These are phyloP conservation scores for Tricholoma furcatifolium DNA, from an alignment of 768 basidiomycete species.

Conservation along the genomic window DNA sequence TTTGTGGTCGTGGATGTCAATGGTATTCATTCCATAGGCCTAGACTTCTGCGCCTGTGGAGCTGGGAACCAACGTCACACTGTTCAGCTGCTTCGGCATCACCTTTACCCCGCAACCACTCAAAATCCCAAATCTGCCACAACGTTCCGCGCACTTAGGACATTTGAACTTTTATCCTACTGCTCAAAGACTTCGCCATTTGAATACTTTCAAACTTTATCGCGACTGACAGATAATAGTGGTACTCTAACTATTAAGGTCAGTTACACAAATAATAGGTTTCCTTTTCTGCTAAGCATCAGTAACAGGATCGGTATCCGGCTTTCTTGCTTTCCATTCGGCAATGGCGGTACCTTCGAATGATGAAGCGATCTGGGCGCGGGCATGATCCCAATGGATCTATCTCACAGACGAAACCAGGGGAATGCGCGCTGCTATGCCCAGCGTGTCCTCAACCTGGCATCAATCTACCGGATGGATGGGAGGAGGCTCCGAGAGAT, in stretches of 20 bases:
- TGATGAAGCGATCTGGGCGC: too few species aligned
- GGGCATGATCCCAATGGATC: conserved; percentile 13
- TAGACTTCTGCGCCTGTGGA: conserved; percentile 8
- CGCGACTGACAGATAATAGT: neutral
- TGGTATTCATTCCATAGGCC: too few species aligned
- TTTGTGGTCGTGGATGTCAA: too few species aligned
- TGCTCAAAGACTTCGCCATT: too few species aligned
- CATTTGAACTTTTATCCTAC: too few species aligned
- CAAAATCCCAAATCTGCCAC: conserved; percentile 5
- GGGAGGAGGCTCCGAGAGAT: too few species aligned
- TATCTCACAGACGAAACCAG: conserved; percentile 9
- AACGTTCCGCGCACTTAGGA: too few species aligned
- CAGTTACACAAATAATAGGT: too few species aligned
- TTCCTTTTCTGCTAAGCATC: too few species aligned
- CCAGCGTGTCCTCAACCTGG: conserved; percentile 28
- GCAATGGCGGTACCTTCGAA: too few species aligned
- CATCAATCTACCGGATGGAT: conserved; percentile 22
- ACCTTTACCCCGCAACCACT: conserved; percentile 3
- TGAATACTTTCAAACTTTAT: too few species aligned
- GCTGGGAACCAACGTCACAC: neutral
- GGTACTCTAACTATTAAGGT: too few species aligned
- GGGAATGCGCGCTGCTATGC: conserved; percentile 23
- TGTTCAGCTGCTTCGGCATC: conserved; percentile 9
- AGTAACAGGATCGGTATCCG: conserved; percentile 16
- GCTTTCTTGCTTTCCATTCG: conserved; percentile 3